Evolutionary conservation across 148 eudicot genomes (phyloP), one percentile per base, ranked within the genome.

Genomic region (Polygonum maritimum): DNA sequence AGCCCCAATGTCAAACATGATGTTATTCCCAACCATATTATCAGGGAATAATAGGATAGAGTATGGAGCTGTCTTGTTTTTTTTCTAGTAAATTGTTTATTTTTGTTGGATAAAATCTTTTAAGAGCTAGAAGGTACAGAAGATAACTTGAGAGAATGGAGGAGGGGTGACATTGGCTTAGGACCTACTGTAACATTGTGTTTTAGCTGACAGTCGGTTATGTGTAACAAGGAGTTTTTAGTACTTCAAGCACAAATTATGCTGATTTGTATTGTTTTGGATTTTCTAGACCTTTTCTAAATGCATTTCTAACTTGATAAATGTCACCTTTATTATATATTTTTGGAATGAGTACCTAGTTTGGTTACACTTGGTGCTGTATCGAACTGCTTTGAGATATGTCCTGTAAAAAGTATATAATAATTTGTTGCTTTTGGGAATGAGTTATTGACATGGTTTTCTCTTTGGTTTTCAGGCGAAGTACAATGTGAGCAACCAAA

Each of bases 401-500:
- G 31, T 31, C 69, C 1, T 60, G 38, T 60, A 60, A 60, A 22
- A 31, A 60, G 38, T 60, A 21, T 60, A 38, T 11, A 2, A 60
- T 26, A 26, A 26, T 26, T 26, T 26, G 31, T 26, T 26, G 31
- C 31, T 26, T 26, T 26, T 26, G 0, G 31, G 31, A 26, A 26
- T 26, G 69, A 35, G 18, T 16, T 35, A 18, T 13, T 67, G 52
- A 47, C 41, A 44, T 67, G 31, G 35, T 52, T 69, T 48, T 48
- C 33, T 35, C 36, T 67, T 40, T 38, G 63, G 10, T 65, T 75
- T 79, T 80, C 90, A 95, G 99, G 97, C 76, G 99, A 95, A 86
- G 82, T 95, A 76, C 90, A 91, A 67, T 95, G 99, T 79, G 99
- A 95, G 81, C 97, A 95, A 80, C 97, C 99, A 77, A 95, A 92